These are phyloP conservation scores for Platanthera guangdongensis DNA, from an alignment of 106 monocot genomes.

Conservation along the genomic window DNA sequence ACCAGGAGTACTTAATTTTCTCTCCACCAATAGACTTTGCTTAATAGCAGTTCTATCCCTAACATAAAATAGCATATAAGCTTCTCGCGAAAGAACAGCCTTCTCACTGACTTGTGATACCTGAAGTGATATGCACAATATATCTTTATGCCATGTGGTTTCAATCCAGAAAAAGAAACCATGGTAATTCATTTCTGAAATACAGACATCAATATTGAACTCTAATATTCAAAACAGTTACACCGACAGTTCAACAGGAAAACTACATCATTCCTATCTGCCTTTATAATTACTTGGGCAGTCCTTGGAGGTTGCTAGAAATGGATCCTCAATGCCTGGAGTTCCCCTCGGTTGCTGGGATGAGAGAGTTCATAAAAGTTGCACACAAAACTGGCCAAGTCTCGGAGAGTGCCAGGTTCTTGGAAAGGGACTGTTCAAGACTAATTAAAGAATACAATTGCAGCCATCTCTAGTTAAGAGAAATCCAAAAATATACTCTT, in stretches of 20 bases:
- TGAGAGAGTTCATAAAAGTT: too few species aligned
- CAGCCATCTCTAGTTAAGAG: too few species aligned
- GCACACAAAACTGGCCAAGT: too few species aligned
- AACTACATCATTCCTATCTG: neutral
- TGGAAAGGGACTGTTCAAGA: too few species aligned
- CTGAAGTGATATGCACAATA: constrained; percentile 19
- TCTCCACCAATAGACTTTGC: constrained; percentile 8
- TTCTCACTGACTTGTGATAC: constrained; percentile 93
- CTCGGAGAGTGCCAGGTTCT: too few species aligned
- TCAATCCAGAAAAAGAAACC: neutral
- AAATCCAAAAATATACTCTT: too few species aligned
- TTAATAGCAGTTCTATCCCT: constrained; percentile 48
- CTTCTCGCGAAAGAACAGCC: constrained; percentile 77
- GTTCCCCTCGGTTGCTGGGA: too few species aligned
- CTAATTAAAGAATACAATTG: too few species aligned
- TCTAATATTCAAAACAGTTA: neutral
- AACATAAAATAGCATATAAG: constrained; percentile 97
- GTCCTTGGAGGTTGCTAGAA: too few species aligned
- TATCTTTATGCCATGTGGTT: neutral
- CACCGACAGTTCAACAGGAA: neutral
- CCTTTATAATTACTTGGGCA: too few species aligned
- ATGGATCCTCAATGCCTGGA: too few species aligned
- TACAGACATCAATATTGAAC: neutral
- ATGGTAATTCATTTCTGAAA: neutral
- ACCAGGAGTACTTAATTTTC: constrained; percentile 6